Percentiles rank a stretch among this genome's conserved stretches.
These are phyloP conservation scores for Aureobasidium leucospermi DNA, from an alignment of 2,329 filamentous ascomycete species.

Conservation along the genomic window DNA sequence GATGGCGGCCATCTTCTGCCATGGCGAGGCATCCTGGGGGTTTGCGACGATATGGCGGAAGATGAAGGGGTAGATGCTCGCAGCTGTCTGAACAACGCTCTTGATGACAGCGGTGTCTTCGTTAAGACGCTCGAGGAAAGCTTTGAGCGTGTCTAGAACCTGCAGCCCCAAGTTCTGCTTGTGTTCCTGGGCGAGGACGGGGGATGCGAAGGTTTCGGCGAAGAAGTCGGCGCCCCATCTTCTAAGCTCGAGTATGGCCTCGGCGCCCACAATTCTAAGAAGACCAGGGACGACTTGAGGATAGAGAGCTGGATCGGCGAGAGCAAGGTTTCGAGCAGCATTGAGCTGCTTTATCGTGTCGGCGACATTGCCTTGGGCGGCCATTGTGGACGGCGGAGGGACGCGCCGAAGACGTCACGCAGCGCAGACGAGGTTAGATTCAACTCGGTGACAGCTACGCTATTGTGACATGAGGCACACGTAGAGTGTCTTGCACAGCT, in stretches of 20 bases:
- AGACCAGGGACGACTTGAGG: constrained; percentile 86
- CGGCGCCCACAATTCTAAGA: constrained; percentile 77
- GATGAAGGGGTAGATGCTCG: constrained; percentile 87
- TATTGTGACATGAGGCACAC: constrained; percentile 5
- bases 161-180: constrained; percentile 74
- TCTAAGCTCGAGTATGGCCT: constrained; percentile 69
- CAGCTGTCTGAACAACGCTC: constrained; percentile 77
- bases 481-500: neutral
- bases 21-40: constrained; percentile 69
- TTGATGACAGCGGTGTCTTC: constrained; percentile 77
- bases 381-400: constrained; percentile 20
- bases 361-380: constrained; percentile 27
- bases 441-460: constrained; percentile 6
- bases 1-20: constrained; percentile 82
- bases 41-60: constrained; percentile 90
- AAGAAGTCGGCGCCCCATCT: constrained; percentile 96
- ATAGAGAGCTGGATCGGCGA: constrained; percentile 82
- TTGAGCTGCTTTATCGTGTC: constrained; percentile 84
- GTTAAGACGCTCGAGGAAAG: constrained; percentile 40
- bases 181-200: constrained; percentile 65
- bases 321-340: constrained; percentile 80
- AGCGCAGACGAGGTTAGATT: constrained; percentile 14
- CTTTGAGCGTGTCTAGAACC: constrained; percentile 66
- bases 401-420: constrained; percentile 18
- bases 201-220: constrained; percentile 90